Evolutionary conservation across 208 protist genomes (phyloP), one percentile per base, ranked within the genome.

Genomic region (Trypanosoma avium): DNA sequence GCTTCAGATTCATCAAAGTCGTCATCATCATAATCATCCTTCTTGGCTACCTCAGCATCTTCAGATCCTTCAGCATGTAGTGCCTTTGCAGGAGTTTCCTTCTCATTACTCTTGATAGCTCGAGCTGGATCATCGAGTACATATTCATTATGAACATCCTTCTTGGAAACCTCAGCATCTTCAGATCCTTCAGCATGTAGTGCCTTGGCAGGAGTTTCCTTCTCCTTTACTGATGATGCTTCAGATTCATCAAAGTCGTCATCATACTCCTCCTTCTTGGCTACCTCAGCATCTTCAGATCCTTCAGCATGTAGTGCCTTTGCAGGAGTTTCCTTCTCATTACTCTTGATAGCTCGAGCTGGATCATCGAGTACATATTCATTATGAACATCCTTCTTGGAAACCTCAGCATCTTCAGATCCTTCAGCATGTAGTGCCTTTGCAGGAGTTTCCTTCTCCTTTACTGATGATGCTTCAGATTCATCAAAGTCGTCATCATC

Each of bases 181-280:
- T 29, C 48, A 32, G 52, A 24, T 30, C 33, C 50, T 24, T 73
- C 57, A 40, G 52, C 33, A 21, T 61, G 63, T 4, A 3, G 33
- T 35, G 3, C 24, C 17, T 40, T 35, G 17, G 17, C 32, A 17
- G 24, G 4, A 0, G 8, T 12, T 19, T 47, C 13, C 30, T 42
- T 15, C 7, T 42, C 7, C 36, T 42, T 42, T 9, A 42, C 36
- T n/a, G 36, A 42, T 0, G 42, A 47, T 50, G 32, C 42, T 17
- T 64, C 30, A 24, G 45, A 54, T 9, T 76, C 59, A 30, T 80
- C 72, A 54, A 81, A 78, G 58, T 73, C 67, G 29, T 73, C 58
- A 26, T 19, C 29, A 45, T 75, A 75, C 6, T 47, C 32, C 22
- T 66, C 42, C 24, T 73, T 67, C 45, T 53, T 57, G 6, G 32